Conservation (phyloP, 345 rosid species). For the Rhodamnia rubescens region DNA sequence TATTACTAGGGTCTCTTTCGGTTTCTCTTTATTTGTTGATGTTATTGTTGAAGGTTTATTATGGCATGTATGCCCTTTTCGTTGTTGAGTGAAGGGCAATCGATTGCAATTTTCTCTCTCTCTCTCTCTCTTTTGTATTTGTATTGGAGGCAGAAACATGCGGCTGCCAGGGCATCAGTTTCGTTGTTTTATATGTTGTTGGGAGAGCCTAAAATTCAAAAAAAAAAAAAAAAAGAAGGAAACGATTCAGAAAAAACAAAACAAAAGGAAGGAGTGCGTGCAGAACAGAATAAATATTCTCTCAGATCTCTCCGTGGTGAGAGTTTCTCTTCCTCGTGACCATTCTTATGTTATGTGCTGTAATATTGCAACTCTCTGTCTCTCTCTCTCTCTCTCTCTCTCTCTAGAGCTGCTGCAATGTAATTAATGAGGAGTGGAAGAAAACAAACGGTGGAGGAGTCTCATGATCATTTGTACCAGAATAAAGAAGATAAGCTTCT, state of each 20-base stretch:
- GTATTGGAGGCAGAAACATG: conserved; percentile 18
- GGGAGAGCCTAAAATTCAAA: conserved; percentile 2
- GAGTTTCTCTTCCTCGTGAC: conserved; percentile 22
- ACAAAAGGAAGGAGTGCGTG: background rate
- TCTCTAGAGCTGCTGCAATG: background rate
- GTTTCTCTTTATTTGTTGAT: background rate
- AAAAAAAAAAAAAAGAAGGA: no score
- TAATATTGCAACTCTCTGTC: background rate
- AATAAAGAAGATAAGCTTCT: background rate
- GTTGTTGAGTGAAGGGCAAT: background rate
- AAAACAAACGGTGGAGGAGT: background rate
- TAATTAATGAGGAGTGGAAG: background rate
- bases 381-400: background rate
- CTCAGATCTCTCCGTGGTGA: conserved; percentile 16
- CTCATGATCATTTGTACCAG: background rate
- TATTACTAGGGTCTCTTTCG: background rate
- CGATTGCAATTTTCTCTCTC: background rate
- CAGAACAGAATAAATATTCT: conserved; percentile 21
- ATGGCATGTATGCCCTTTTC: background rate
- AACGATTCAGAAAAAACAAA: background rate
- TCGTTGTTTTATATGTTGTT: conserved; percentile 42
- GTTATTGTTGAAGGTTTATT: background rate
- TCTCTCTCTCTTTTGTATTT: background rate
- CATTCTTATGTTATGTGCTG: conserved; percentile 3
- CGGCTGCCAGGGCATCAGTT: conserved; percentile 24